These are phyloP conservation scores for Saccharum spontaneum DNA, from an alignment of 176 grass and related monocot genomes.

Conservation along the genomic window DNA sequence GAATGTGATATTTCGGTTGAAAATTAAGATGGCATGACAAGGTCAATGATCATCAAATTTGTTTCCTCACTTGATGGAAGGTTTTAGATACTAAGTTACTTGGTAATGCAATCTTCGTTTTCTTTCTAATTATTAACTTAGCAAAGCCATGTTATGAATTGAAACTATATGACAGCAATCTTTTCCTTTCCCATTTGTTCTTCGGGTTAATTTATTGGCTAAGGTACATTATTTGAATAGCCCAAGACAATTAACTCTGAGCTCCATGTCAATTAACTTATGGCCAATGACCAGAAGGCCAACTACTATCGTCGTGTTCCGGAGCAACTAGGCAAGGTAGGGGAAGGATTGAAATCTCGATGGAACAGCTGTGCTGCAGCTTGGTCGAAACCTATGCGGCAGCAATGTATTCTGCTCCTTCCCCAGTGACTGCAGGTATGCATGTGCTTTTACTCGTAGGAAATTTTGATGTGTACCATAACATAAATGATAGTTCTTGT, in stretches of 20 bases:
- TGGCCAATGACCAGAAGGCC: too few species aligned
- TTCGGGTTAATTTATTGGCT: constrained; percentile 84
- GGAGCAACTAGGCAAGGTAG: too few species aligned
- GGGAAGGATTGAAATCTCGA: too few species aligned
- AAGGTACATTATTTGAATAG: constrained; percentile 76
- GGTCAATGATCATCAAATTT: constrained; percentile 64
- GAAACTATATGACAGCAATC: neutral
- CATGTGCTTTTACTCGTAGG: too few species aligned
- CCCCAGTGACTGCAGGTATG: too few species aligned
- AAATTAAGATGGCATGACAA: constrained; percentile 93
- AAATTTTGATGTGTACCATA: too few species aligned
- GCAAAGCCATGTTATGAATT: constrained; percentile 11
- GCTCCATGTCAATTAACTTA: constrained; percentile 91
- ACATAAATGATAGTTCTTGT: too few species aligned
- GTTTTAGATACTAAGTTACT: constrained; percentile 75
- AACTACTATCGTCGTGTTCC: too few species aligned
- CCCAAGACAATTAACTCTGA: constrained; percentile 77
- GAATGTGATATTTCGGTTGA: constrained; percentile 89
- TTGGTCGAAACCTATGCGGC: too few species aligned
- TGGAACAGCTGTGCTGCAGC: too few species aligned
- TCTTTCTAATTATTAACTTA: neutral
- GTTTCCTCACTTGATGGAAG: constrained; percentile 82
- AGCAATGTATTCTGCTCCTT: too few species aligned
- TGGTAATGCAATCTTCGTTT: constrained; percentile 55
- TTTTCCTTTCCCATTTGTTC: constrained; percentile 12